These are phyloP conservation scores for Teratosphaeria nubilosa DNA, from an alignment of 2,329 filamentous ascomycete species.

Conservation along the genomic window DNA sequence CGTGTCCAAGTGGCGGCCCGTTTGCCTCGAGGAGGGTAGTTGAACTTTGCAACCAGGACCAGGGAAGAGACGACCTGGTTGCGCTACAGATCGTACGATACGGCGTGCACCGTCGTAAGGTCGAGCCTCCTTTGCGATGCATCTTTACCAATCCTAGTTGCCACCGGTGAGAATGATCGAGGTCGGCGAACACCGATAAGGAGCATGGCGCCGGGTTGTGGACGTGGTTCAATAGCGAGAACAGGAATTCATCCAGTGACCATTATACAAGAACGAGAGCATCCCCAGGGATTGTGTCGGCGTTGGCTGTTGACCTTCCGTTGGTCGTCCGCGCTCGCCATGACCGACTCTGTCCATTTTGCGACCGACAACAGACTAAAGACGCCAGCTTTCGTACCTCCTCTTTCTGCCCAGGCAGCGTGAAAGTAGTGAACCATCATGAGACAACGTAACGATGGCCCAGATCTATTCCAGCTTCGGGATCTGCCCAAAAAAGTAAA, in stretches of 20 bases:
- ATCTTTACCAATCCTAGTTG: no score
- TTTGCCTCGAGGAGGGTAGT: neutral
- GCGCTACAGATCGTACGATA: neutral
- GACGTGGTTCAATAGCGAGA: neutral
- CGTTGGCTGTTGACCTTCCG: neutral
- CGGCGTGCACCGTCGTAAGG: no score
- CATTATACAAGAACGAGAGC: neutral
- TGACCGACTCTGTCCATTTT: neutral
- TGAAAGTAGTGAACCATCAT: neutral
- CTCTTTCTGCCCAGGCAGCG: neutral
- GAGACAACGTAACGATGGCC: neutral
- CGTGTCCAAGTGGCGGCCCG: neutral
- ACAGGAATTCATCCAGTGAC: neutral
- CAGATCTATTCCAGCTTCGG: neutral
- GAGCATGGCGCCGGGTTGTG: no score
- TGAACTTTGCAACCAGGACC: neutral
- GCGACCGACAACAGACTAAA: neutral
- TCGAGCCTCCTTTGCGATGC: no score
- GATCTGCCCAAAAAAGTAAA: neutral
- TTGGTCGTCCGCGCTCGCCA: neutral
- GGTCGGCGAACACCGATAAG: no score
- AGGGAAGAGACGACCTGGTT: neutral
- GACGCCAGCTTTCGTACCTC: neutral
- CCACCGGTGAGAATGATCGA: no score
- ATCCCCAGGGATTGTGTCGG: neutral